These are phyloP conservation scores for Iberis pinnata DNA, from an alignment of 345 rosid species.

Conservation along the genomic window DNA sequence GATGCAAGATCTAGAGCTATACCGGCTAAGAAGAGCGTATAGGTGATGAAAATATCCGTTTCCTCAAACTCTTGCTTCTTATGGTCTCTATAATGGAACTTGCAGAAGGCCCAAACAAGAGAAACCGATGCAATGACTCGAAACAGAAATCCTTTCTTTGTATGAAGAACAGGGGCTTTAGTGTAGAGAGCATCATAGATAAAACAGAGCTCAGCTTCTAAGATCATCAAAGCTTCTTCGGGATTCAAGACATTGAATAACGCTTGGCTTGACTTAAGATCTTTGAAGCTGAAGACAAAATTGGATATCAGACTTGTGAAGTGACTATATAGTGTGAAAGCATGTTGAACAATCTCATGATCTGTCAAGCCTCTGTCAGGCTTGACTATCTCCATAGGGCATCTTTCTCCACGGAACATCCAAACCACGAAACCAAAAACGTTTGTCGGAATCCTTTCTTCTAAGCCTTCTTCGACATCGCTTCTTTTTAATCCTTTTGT, in stretches of 20 bases:
- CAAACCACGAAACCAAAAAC: constrained; percentile 18
- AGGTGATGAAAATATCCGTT: constrained; percentile 39
- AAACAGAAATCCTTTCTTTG: background rate
- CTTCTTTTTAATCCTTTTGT: too few species aligned
- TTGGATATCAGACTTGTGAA: constrained; percentile 47
- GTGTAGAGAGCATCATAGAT: constrained; percentile 49
- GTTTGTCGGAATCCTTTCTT: too few species aligned
- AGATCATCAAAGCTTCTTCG: constrained; percentile 36
- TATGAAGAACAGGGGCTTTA: constrained; percentile 35
- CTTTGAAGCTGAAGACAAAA: constrained; percentile 34
- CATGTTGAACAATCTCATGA: constrained; percentile 23
- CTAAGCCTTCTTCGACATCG: too few species aligned
- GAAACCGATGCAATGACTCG: background rate
- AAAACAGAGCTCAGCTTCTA: constrained; percentile 51
- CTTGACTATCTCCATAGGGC: background rate
- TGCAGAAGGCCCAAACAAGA: constrained; percentile 2
- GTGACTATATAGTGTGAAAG: constrained; percentile 26
- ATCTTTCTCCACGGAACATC: background rate
- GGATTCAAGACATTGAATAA: constrained; percentile 19
- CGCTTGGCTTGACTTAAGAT: constrained; percentile 32
- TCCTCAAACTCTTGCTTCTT: constrained; percentile 17
- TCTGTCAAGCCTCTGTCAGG: background rate
- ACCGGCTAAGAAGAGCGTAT: constrained; percentile 39
- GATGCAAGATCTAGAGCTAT: constrained; percentile 36
- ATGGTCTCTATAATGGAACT: constrained; percentile 27